phyloP scores from a whole-genome alignment of 1,139 yeast species.

The Blastobotrys indianensis region DNA sequence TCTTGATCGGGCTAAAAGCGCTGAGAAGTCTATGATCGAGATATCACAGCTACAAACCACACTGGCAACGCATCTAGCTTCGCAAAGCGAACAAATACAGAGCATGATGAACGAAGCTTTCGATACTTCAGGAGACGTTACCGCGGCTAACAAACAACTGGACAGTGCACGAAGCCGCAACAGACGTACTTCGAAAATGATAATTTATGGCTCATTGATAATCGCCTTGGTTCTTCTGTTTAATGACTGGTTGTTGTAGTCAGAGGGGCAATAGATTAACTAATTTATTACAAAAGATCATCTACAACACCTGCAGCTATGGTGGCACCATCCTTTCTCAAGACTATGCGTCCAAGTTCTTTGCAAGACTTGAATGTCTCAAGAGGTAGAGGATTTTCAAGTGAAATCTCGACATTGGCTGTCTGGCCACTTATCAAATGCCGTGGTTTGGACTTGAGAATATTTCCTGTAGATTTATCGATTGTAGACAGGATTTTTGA shows the following conservation, averaged over 20 bases:
- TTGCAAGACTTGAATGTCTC: constrained; percentile 54
- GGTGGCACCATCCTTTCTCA: constrained; percentile 80
- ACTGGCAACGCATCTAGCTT: constrained; percentile 64
- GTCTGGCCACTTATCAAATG: constrained; percentile 70
- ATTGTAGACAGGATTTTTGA: constrained; percentile 49
- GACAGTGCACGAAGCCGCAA: constrained; percentile 66
- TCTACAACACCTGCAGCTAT: constrained; percentile 79
- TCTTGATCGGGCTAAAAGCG: constrained; percentile 37
- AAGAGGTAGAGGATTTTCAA: constrained; percentile 47
- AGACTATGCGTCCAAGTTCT: constrained; percentile 71
- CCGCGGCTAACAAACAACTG: constrained; percentile 68
- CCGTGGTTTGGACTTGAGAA: constrained; percentile 50
- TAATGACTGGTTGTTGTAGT: constrained; percentile 52
- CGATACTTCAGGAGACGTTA: constrained; percentile 61
- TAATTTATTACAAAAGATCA: constrained; percentile 6
- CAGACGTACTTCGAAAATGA: constrained; percentile 62
- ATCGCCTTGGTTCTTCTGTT: constrained; percentile 59
- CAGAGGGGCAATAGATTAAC: background rate
- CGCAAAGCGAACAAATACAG: constrained; percentile 71
- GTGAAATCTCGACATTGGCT: constrained; percentile 65
- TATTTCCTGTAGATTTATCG: constrained; percentile 41
- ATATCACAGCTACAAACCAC: constrained; percentile 75
- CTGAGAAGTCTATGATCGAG: constrained; percentile 77
- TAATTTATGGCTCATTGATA: constrained; percentile 54
- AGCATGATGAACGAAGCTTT: constrained; percentile 65